Evolutionary conservation across 768 basidiomycete genomes (phyloP).

Genomic region (Sarcomyxa edulis): DNA sequence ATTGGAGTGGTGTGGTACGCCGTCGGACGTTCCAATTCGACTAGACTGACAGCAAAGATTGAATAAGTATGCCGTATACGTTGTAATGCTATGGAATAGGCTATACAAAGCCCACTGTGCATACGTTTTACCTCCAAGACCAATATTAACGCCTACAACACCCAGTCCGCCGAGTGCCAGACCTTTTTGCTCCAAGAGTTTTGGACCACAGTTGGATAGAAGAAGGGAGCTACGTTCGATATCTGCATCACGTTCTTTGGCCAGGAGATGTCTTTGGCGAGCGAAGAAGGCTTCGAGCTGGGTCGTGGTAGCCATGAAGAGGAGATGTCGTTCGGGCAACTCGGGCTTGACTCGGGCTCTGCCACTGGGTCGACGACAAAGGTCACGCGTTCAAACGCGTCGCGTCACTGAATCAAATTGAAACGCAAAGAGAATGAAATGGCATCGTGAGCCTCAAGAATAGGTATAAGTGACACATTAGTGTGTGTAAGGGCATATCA

Average conservation of each 20-base stretch:
- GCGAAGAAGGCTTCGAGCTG: constrained; percentile 55
- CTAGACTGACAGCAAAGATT: constrained; percentile 51
- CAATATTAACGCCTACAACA: constrained; percentile 67
- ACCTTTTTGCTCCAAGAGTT: constrained; percentile 84
- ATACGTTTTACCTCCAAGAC: constrained; percentile 91
- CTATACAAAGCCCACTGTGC: too few relatives aligned
- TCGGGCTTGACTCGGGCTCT: too few relatives aligned
- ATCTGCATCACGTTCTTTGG: constrained; percentile 78
- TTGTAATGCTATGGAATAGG: background rate
- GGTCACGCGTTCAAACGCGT: too few relatives aligned
- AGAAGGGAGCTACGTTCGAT: constrained; percentile 74
- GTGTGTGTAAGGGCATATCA: too few relatives aligned
- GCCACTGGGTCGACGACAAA: too few relatives aligned
- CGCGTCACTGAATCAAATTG: too few relatives aligned
- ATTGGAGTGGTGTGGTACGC: constrained; percentile 68
- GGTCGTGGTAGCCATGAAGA: constrained; percentile 24
- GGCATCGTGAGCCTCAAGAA: too few relatives aligned
- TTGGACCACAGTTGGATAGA: constrained; percentile 77
- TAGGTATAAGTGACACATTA: too few relatives aligned
- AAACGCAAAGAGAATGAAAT: too few relatives aligned
- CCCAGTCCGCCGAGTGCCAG: constrained; percentile 74
- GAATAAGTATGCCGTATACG: constrained; percentile 6
- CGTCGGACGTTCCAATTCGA: constrained; percentile 79
- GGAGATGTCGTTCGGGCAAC: too few relatives aligned
- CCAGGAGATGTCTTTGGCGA: constrained; percentile 61